Conservation (phyloP, 371 early-diverging fungal species). For the Apophysomyces variabilis region DNA sequence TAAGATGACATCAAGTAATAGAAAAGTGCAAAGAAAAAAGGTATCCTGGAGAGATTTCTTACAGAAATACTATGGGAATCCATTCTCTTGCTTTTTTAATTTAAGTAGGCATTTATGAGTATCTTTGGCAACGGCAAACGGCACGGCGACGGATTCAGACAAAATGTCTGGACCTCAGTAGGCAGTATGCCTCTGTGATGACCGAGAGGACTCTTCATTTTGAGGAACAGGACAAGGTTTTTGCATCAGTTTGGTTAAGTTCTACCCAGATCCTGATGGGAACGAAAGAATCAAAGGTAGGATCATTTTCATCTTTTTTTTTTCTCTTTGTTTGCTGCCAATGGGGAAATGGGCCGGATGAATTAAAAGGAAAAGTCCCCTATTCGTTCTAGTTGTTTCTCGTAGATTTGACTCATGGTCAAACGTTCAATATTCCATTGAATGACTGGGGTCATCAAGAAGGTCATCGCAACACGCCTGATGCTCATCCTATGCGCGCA, state of each 20-base stretch:
- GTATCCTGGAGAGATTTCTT: no score
- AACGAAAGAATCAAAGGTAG: conserved; percentile 65
- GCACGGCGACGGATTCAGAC: background rate
- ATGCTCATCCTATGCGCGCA: background rate
- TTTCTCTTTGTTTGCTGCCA: background rate
- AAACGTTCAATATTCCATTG: conserved; percentile 7
- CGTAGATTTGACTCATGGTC: conserved; percentile 2
- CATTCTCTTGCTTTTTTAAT: background rate
- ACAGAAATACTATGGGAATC: no score
- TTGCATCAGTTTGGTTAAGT: conserved; percentile 60
- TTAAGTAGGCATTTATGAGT: background rate
- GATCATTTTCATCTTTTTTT: conserved; percentile 7
- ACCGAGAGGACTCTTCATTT: background rate
- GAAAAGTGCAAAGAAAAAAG: no score
- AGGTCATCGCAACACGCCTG: conserved; percentile 1
- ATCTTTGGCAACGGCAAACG: background rate
- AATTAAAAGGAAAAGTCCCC: no score
- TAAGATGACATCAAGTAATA: no score
- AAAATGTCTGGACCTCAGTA: background rate
- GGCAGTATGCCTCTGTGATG: background rate
- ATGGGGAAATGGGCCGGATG: no score
- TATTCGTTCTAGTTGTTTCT: conserved; percentile 3
- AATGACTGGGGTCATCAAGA: background rate
- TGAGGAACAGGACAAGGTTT: conserved; percentile 60
- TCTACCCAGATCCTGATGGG: conserved; percentile 58